Conservation (phyloP, 345 rosid species). For the Euphorbia lathyris region DNA sequence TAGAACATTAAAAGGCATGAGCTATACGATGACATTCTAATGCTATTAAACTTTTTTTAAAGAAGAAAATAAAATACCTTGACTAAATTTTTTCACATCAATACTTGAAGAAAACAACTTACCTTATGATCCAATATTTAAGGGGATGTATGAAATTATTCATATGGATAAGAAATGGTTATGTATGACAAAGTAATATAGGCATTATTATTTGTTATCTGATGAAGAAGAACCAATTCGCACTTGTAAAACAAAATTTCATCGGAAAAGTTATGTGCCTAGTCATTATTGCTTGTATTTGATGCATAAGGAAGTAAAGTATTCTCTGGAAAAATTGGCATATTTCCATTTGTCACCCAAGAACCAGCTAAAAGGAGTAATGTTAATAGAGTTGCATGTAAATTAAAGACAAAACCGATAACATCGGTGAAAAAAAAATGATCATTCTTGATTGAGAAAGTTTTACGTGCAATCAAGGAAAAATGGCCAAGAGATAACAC, state of each 20-base stretch:
- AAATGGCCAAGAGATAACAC: too few relatives aligned
- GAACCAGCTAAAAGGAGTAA: conserved; percentile 7
- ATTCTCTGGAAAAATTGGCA: conserved; percentile 8
- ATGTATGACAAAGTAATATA: too few relatives aligned
- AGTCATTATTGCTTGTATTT: conserved; percentile 9
- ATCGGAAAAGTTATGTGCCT: conserved; percentile 12
- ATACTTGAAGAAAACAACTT: neutral
- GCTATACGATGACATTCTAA: neutral
- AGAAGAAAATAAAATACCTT: neutral
- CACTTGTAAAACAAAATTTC: too few relatives aligned
- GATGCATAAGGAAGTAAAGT: neutral
- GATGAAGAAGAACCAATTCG: too few relatives aligned
- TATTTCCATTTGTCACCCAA: conserved; percentile 13
- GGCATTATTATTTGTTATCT: too few relatives aligned
- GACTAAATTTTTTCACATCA: neutral
- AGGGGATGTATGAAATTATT: neutral
- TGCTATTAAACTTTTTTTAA: neutral
- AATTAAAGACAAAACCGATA: neutral
- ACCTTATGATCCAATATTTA: neutral
- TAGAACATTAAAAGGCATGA: neutral
- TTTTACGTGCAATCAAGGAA: too few relatives aligned
- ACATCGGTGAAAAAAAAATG: too few relatives aligned
- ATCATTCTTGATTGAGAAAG: too few relatives aligned
- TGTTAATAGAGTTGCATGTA: neutral
- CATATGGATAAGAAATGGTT: conserved; percentile 6